Evolutionary conservation across 139 green algal species (phyloP), one percentile per base, ranked within the genome.

Genomic region (Pleodorina starrii): DNA sequence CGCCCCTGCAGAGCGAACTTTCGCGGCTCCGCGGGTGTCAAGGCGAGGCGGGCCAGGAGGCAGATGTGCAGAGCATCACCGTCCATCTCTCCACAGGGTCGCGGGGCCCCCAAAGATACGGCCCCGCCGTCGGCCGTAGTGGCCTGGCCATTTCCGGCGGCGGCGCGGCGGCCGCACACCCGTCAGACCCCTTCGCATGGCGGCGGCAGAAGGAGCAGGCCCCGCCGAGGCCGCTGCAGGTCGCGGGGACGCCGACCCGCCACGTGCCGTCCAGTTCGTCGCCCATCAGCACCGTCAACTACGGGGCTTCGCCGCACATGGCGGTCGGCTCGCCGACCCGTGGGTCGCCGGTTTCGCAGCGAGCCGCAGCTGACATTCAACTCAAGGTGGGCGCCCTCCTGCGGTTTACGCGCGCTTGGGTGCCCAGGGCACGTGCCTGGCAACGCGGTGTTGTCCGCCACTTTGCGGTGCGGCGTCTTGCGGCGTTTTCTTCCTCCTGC

Each of bases 221-320:
- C 25, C 54, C 54, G 32, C 2, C 63, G 63, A 38, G 19, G 63
- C 63, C 25, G 27, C 80, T 43, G 29, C 29, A 11, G 1, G 59
- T 43, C 2, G 16, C 23, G 38, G 43, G 60, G 16, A 88, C 82
- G 21, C 82, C 82, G 0, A 88, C 82, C 5, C 82, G 82, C 12
- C 63, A 88, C 68, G 5, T 69, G 32, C 82, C 82, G 14, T 69
- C 82, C 46, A 42, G 25, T 29, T 35, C 60, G 7, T 88, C 82
- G 3, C 82, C 82, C 82, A 88, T 88, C 21, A 88, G 82, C 66
- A 88, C 82, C 21, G 66, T 88, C 5, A 79, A 88, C 63, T 88
- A 88, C 35, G 78, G 50, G 5, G 63, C 9, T n/a, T 68, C 82
- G 42, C 66, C 82, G 35, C 82, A 5, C 10, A 16, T 27, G 42